Percentiles rank a stretch among this genome's conserved stretches.
Evolutionary conservation across 306 rosid genomes (phyloP).

Genomic region (Trifolium subterraneum): DNA sequence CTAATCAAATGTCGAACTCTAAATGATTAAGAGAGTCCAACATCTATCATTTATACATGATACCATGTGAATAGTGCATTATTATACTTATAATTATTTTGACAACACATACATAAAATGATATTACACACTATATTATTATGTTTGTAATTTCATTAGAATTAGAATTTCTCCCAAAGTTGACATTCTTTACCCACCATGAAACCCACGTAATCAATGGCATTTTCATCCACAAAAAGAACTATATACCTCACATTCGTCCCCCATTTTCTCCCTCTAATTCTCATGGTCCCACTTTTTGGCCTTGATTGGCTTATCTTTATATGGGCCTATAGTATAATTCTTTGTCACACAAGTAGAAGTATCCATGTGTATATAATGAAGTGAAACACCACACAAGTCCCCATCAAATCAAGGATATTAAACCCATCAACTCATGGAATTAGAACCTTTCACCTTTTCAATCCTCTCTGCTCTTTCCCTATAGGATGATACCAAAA

Average conservation of each 20-base stretch:
- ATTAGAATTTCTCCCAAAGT: conserved; percentile 33
- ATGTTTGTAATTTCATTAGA: background rate
- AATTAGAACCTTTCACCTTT: conserved; percentile 51
- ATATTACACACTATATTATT: too few relatives aligned
- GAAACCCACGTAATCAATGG: conserved; percentile 30
- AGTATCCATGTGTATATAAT: background rate
- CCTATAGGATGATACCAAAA: conserved; percentile 20
- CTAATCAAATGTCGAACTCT: too few relatives aligned
- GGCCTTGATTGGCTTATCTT: conserved; percentile 59
- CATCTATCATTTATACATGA: too few relatives aligned
- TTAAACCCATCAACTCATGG: conserved; percentile 41
- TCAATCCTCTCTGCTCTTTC: conserved; percentile 11
- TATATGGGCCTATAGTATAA: conserved; percentile 40
- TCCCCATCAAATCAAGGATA: conserved; percentile 47
- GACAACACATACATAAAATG: too few relatives aligned
- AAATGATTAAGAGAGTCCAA: too few relatives aligned
- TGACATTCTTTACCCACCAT: conserved; percentile 60
- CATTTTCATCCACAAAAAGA: conserved; percentile 46
- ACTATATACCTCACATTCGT: conserved; percentile 21
- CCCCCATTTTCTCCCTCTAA: conserved; percentile 26
- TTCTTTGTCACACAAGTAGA: conserved; percentile 54
- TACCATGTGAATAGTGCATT: too few relatives aligned
- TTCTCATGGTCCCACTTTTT: conserved; percentile 45
- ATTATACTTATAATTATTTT: too few relatives aligned
- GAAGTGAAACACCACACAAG: conserved; percentile 48